Base-by-base conservation (phyloP, 345 rosid species). In the Boechera divaricarpa region DNA sequence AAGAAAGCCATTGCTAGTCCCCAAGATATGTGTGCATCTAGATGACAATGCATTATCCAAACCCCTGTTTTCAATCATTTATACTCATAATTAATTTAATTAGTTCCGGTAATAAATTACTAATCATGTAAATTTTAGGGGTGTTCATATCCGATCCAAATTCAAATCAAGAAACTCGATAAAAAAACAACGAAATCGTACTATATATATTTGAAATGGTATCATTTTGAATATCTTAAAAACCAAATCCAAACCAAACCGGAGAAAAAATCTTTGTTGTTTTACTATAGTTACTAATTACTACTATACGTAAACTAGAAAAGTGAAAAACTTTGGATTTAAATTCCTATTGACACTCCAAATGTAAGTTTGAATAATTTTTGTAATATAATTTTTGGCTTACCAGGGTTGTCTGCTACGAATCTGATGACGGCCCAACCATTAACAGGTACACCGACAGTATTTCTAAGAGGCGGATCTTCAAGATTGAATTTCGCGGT, bases 371-470 rank as follows among this genome's bases (percentile, higher is more conserved):
- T 10, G 13, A 39, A 10, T 4, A 31, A 3, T 9, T 38, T 39
- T 9, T 10, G 10, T 9, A 39, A 10, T 9, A 9, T 39, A 9
- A 2, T 2, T 39, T 39, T 36, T 2, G 12, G 44, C 4, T 72
- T 84, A 94, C 98, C 99, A 53, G 99, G 99, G 58, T 95, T 95
- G 44, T 95, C 98, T 0, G 99, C 98, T 16, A 95, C 90, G 63
- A 95, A 93, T 86, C 99, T 77, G 44, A 95, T 91, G 65, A 91
- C 99, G 0, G 94, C 83, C 99, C 99, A 95, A 38, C 99, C 99
- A 32, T 85, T 88, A 4, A 69, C 78, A 5, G 96, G 90, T 7
- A 93, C 93, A 7, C 83, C 87, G 12, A 79, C 91, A 0, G 99
- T 95, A 82, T 95, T 95, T 68, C 98, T 84, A 61, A 85, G 82